Evolutionary conservation across 2,329 filamentous ascomycete species (phyloP).

Genomic region (Xylariomycetidae sp.): DNA sequence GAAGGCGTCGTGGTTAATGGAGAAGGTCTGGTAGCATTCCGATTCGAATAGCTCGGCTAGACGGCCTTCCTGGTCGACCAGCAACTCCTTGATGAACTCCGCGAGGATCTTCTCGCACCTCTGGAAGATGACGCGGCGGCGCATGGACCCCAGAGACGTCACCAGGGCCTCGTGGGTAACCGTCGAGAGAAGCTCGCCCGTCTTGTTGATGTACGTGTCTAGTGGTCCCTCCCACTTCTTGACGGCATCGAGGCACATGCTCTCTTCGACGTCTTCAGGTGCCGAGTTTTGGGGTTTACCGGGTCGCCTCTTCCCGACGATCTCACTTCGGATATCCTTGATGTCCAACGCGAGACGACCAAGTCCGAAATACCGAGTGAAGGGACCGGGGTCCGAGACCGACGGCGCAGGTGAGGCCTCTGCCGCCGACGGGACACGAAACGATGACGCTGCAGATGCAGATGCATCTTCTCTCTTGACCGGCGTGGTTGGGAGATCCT

Average conservation of each 20-base stretch:
- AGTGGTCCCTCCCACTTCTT: conserved; percentile 54
- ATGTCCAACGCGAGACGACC: conserved; percentile 42
- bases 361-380: conserved; percentile 33
- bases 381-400: conserved; percentile 21
- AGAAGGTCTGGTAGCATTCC: conserved; percentile 53
- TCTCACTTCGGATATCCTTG: conserved; percentile 48
- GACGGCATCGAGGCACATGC: conserved; percentile 53
- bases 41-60: conserved; percentile 45
- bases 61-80: conserved; percentile 29
- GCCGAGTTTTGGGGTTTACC: conserved; percentile 53
- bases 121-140: conserved; percentile 46
- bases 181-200: conserved; percentile 42
- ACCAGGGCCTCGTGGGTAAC: conserved; percentile 44
- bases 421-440: conserved; percentile 21
- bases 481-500: conserved; percentile 14
- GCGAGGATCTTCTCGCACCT: conserved; percentile 39
- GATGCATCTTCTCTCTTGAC: conserved; percentile 36
- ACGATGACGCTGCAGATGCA: no score
- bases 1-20: conserved; percentile 48
- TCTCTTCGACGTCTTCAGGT: conserved; percentile 55
- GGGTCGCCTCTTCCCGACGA: conserved; percentile 48
- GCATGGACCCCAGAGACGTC: conserved; percentile 40
- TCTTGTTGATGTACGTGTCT: conserved; percentile 40
- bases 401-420: conserved; percentile 1
- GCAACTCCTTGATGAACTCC: conserved; percentile 38